phyloP scores from a whole-genome alignment of 345 rosid genomes.

The Eutrema japonicum region DNA sequence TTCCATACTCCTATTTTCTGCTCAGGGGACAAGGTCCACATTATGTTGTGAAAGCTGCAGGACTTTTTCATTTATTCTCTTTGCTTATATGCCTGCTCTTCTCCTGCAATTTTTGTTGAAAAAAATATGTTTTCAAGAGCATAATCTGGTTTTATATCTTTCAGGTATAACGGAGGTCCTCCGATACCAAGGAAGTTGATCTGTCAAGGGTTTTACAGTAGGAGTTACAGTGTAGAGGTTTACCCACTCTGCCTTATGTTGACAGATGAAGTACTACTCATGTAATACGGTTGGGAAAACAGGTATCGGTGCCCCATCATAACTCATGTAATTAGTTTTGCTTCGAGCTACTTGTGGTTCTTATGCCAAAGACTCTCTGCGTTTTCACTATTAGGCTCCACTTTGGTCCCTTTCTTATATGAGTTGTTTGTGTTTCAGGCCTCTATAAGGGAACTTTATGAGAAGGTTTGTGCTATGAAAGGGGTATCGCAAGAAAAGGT shows the following conservation, averaged over 20 bases:
- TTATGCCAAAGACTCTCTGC: conserved; percentile 20
- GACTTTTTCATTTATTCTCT: conserved; percentile 32
- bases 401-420: conserved; percentile 23
- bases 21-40: background rate
- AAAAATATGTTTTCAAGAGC: background rate
- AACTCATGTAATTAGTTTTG: background rate
- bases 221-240: conserved; percentile 79
- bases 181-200: conserved; percentile 87
- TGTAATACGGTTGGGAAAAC: conserved; percentile 67
- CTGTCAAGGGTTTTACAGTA: conserved; percentile 61
- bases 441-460: conserved; percentile 69
- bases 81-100: background rate
- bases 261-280: conserved; percentile 59
- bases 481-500: conserved; percentile 71
- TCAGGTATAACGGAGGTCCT: conserved; percentile 92
- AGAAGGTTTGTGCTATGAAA: conserved; percentile 62
- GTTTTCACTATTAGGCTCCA: background rate
- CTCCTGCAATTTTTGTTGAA: background rate
- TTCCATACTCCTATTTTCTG: background rate
- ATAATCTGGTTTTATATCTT: conserved; percentile 18
- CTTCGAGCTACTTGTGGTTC: conserved; percentile 3
- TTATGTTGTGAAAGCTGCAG: conserved; percentile 14
- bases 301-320: conserved; percentile 51
- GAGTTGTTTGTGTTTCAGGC: conserved; percentile 56
- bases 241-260: conserved; percentile 76